phyloP scores from a whole-genome alignment of 257 asterid genomes.

The Solanum okadae region DNA sequence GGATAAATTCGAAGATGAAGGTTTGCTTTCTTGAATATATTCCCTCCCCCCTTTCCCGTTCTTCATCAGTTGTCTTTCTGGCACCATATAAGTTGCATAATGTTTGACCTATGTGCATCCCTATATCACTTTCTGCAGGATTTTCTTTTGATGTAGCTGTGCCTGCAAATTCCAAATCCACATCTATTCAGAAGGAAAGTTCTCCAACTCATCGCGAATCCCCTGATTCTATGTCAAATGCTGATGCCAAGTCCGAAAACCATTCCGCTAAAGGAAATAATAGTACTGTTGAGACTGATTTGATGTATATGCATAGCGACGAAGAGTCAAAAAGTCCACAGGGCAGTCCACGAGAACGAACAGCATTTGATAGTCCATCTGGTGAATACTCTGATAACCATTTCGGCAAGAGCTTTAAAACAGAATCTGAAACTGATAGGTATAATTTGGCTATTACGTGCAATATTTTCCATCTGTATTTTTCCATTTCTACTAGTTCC shows the following conservation, averaged over 20 bases:
- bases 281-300: slow-evolving; percentile 53
- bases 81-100: background rate
- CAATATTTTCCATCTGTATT: slow-evolving; percentile 1
- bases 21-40: slow-evolving; percentile 26
- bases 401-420: slow-evolving; percentile 57
- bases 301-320: slow-evolving; percentile 42
- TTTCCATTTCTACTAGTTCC: background rate
- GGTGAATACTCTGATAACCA: slow-evolving; percentile 52
- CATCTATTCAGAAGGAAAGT: slow-evolving; percentile 32
- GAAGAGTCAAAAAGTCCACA: slow-evolving; percentile 79
- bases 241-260: slow-evolving; percentile 42
- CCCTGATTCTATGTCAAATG: slow-evolving; percentile 51
- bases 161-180: slow-evolving; percentile 43
- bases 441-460: slow-evolving; percentile 9
- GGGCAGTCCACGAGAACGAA: slow-evolving; percentile 58
- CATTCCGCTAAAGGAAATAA: slow-evolving; percentile 29
- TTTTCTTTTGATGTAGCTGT: slow-evolving; percentile 63
- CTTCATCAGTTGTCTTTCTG: background rate
- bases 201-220: slow-evolving; percentile 52
- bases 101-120: background rate
- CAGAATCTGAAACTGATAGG: slow-evolving; percentile 75
- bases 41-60: background rate
- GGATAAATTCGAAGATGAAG: slow-evolving; percentile 99
- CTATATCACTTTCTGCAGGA: slow-evolving; percentile 30
- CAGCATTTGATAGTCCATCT: slow-evolving; percentile 56